These are phyloP conservation scores for Trichoderma aggressivum DNA, from an alignment of 2,329 filamentous ascomycete species.

Conservation along the genomic window DNA sequence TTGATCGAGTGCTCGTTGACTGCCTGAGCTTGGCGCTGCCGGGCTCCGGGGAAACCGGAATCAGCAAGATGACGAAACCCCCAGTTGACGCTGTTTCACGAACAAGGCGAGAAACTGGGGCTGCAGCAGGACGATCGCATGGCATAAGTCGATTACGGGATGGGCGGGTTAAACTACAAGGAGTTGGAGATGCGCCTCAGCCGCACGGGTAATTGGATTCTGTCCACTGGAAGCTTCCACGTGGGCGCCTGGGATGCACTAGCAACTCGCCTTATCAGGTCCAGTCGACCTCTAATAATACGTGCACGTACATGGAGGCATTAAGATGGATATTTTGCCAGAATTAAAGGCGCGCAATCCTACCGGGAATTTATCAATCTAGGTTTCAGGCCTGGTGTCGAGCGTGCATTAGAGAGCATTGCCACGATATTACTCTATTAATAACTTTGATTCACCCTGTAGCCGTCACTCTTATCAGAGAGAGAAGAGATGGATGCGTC, in stretches of 20 bases:
- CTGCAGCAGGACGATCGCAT: background rate
- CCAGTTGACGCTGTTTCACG: background rate
- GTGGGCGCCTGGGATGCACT: background rate
- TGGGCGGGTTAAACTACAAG: background rate
- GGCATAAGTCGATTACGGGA: background rate
- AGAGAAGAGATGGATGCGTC: background rate
- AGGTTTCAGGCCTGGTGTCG: background rate
- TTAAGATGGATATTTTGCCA: background rate
- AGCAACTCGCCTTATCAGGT: background rate
- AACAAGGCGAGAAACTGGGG: background rate
- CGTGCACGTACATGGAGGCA: background rate
- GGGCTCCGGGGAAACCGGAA: background rate
- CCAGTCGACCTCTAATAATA: background rate
- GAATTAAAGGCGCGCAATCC: background rate
- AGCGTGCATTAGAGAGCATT: background rate
- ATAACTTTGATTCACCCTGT: background rate
- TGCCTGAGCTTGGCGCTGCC: background rate
- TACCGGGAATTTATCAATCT: background rate
- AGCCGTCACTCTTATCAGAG: background rate
- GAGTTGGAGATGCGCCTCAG: background rate
- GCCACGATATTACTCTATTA: background rate
- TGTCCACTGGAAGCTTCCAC: slow-evolving; percentile 6
- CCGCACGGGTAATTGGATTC: background rate
- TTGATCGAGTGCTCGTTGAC: background rate
- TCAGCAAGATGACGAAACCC: background rate